Base-by-base conservation (phyloP, 176 grass and related monocot genomes). In the Triticum turgidum region DNA sequence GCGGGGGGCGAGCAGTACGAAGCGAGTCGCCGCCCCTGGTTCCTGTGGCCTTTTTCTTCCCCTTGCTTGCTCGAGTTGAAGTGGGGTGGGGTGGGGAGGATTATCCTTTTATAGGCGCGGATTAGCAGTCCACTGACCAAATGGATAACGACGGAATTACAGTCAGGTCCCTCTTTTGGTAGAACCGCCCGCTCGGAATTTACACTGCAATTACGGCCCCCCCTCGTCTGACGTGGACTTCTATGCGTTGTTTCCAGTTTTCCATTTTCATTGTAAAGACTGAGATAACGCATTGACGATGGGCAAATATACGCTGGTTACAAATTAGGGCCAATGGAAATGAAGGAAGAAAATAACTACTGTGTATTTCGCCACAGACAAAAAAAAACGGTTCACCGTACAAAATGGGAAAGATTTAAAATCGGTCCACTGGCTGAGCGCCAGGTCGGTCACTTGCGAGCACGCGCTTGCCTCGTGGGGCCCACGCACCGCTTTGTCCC, bases 81-180 rank as follows among this genome's bases (percentile, higher is more conserved):
- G 64, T 59, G 41, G 51, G 77, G 51, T 54, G 51, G 9, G 73
- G 47, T 12, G 47, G 2, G 56, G 56, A 21, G 56, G 70, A 56
- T 77, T 91, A 77, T 88, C 82, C 49, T 85, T 91, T 91, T 91
- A 91, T 88, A 91, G 86, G 82, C 20, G 61, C 69, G 66, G 80
- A 82, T 92, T 92, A 89, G 68, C 85, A 87, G 59, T 22, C 34
- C 69, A 88, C 34, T 1, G 37, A 47, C 44, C 11, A 71, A 81
- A 78, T 30, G 73, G 70, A 32, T 2, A 54, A 77, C 84, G 61
- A 24, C 38, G 51, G 41, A 86, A 83, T 86, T 95, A 21, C 54
- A 21, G 35, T 22, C 8, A 65, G 77, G 49, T 78, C 84, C 89
- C 81, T 86, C 65, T 54, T 39, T 75, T 37, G 5, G 32, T 63